Conservation (phyloP, 176 grass and related monocot species). For the Hsuehochloa calcarea region DNA sequence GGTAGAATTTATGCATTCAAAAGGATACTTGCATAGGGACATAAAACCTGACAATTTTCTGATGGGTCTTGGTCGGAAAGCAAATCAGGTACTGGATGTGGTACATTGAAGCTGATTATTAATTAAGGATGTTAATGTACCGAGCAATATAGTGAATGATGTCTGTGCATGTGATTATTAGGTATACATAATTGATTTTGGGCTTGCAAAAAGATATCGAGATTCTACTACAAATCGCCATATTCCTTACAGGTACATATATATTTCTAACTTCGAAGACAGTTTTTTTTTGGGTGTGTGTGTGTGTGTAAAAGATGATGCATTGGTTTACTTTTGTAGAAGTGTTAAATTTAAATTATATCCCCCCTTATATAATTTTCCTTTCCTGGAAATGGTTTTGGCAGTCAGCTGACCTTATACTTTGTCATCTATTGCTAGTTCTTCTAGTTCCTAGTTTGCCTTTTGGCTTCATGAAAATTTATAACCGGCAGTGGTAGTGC, state of each 20-base stretch:
- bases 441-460: not conserved
- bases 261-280: conserved; percentile 2
- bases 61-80: conserved; percentile 89
- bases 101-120: not conserved
- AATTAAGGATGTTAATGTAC: not conserved
- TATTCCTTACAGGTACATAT: conserved; percentile 76
- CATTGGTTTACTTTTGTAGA: not conserved
- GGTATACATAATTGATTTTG: conserved; percentile 99
- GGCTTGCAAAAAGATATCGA: conserved; percentile 95
- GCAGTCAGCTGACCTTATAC: not conserved
- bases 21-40: conserved; percentile 93
- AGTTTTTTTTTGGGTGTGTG: not conserved
- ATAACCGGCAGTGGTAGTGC: not conserved
- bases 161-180: conserved; percentile 38
- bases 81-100: conserved; percentile 64
- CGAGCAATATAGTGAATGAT: not conserved
- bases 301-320: not conserved
- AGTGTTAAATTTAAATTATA: not conserved
- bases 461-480: not conserved
- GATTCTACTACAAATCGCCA: conserved; percentile 91
- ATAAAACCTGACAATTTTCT: conserved; percentile 98
- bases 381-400: not conserved
- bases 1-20: conserved; percentile 94
- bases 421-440: not conserved
- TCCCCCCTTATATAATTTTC: not conserved